Conservation (phyloP, 768 basidiomycete genomes). For the Piloderma croceum region DNA sequence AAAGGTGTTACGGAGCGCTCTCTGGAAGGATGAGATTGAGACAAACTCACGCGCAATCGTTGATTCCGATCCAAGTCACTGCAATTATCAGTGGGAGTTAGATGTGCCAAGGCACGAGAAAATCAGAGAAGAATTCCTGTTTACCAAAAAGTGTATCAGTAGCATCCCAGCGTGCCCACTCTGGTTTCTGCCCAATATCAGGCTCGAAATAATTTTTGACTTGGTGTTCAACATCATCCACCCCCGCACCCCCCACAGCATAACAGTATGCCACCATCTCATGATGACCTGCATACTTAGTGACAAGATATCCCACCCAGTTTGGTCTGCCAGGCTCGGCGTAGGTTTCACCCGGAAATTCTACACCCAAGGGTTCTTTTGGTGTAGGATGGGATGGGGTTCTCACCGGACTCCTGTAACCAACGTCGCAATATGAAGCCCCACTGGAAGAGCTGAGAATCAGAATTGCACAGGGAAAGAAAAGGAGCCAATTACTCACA, state of each 20-base stretch:
- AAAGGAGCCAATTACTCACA: not conserved
- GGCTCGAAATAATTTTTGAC: slow-evolving; percentile 37
- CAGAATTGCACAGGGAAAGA: not conserved
- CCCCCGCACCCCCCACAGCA: slow-evolving; percentile 47
- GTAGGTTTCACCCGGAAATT: slow-evolving; percentile 28
- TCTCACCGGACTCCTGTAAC: not conserved
- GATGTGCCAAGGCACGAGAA: not conserved
- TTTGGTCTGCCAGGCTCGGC: slow-evolving; percentile 25
- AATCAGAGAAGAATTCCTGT: not conserved
- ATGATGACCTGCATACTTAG: slow-evolving; percentile 9
- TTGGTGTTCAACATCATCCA: slow-evolving; percentile 38
- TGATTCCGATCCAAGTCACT: slow-evolving; percentile 68
- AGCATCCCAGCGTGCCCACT: slow-evolving; percentile 37
- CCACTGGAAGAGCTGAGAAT: not conserved
- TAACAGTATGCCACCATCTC: slow-evolving; percentile 42
- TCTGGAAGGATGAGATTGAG: not conserved
- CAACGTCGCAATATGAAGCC: not conserved
- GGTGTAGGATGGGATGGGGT: slow-evolving; percentile 4
- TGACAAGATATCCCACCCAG: slow-evolving; percentile 30
- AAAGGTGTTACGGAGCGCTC: too few species aligned
- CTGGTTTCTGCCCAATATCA: slow-evolving; percentile 28
- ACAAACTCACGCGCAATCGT: slow-evolving; percentile 47
- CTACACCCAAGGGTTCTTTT: slow-evolving; percentile 28
- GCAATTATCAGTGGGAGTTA: not conserved
- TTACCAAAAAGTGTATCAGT: slow-evolving; percentile 44